Evolutionary conservation across 2,329 filamentous ascomycete genomes (phyloP).

Genomic region (Septoria linicola): DNA sequence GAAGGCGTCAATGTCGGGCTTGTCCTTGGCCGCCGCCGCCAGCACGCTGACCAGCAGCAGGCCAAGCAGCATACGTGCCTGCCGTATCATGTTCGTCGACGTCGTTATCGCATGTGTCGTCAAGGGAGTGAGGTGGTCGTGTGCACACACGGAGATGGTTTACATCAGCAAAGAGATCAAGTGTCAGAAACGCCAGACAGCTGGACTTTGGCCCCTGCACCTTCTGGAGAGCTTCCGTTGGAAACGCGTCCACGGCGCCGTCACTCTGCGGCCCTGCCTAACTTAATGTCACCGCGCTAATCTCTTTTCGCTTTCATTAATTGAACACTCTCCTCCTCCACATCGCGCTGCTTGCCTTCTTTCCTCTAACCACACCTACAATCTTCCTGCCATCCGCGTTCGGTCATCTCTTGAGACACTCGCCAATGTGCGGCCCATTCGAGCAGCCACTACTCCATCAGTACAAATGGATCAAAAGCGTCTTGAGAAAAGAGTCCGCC

Average conservation of each 20-base stretch:
- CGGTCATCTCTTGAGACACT: no score
- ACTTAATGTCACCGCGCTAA: no score
- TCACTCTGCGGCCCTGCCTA: no score
- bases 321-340: no score
- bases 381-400: no score
- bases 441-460: not conserved
- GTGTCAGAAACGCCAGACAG: not conserved
- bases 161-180: not conserved
- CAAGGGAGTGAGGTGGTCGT: not conserved
- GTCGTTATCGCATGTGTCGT: conserved; percentile 7
- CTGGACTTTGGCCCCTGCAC: not conserved
- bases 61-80: conserved; percentile 19
- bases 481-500: conserved; percentile 18
- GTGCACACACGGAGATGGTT: not conserved
- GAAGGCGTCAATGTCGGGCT: conserved; percentile 63
- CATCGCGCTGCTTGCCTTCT: no score
- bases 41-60: conserved; percentile 29
- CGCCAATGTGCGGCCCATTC: no score
- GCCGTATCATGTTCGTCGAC: conserved; percentile 20
- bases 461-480: conserved; percentile 18
- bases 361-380: no score
- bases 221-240: no score
- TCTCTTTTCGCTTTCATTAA: no score
- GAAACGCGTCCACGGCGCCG: no score
- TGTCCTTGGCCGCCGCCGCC: conserved; percentile 32